Conservation (phyloP, 192 early-diverging fungal genomes). For the Gamsiella multidivaricata region DNA sequence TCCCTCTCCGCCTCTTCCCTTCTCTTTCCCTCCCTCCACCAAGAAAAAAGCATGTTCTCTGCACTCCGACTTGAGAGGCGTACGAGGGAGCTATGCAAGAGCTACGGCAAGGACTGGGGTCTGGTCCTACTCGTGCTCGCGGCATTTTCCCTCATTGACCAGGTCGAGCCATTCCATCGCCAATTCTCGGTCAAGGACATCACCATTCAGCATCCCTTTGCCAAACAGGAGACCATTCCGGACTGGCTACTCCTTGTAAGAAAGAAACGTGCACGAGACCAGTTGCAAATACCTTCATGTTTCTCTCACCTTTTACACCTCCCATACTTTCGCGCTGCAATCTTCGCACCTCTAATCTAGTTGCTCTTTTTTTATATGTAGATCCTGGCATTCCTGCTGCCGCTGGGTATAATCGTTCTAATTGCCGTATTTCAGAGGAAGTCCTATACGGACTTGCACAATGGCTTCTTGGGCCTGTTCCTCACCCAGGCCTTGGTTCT, state of each 20-base stretch:
- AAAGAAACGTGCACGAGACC: background rate
- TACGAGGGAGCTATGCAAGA: slow-evolving; percentile 37
- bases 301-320: background rate
- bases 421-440: slow-evolving; percentile 47
- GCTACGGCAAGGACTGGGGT: slow-evolving; percentile 55
- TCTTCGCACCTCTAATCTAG: background rate
- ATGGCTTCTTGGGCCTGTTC: slow-evolving; percentile 56
- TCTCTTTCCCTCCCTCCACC: too few species aligned
- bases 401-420: slow-evolving; percentile 38
- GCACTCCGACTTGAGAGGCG: slow-evolving; percentile 13
- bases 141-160: slow-evolving; percentile 67
- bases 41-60: slow-evolving; percentile 17
- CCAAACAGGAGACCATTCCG: slow-evolving; percentile 61
- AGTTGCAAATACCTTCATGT: too few species aligned
- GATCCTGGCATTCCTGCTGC: slow-evolving; percentile 53
- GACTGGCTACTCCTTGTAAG: slow-evolving; percentile 48
- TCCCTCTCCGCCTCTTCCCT: too few species aligned
- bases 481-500: slow-evolving; percentile 56
- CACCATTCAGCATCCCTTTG: slow-evolving; percentile 74
- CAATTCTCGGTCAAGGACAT: slow-evolving; percentile 80
- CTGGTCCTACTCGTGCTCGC: slow-evolving; percentile 68
- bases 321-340: too few species aligned
- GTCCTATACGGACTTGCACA: slow-evolving; percentile 54
- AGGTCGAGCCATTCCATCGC: slow-evolving; percentile 77
- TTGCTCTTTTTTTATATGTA: background rate